Evolutionary conservation across 2,329 filamentous ascomycete genomes (phyloP).

Genomic region (Colletotrichum musicola): DNA sequence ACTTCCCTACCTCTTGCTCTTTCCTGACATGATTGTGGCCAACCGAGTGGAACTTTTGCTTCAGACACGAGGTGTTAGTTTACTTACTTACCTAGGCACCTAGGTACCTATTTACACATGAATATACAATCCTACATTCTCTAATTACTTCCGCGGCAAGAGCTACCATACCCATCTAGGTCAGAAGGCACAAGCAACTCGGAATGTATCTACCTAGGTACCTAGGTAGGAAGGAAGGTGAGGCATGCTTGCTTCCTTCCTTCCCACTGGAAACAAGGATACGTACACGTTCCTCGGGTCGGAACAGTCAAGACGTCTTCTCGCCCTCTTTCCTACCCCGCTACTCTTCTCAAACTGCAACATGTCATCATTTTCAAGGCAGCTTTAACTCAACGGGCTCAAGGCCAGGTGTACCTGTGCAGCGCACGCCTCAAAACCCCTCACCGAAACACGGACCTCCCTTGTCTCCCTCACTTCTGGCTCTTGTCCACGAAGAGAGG

Average conservation of each 20-base stretch:
- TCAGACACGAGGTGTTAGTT: neutral
- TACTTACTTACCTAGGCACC: too few relatives aligned
- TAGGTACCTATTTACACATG: too few relatives aligned
- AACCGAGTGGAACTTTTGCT: neutral
- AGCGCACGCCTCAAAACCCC: conserved; percentile 16
- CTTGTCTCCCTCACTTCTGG: neutral
- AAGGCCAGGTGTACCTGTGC: neutral
- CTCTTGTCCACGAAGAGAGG: neutral
- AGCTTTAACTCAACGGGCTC: neutral
- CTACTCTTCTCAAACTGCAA: conserved; percentile 10
- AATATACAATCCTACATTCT: too few relatives aligned
- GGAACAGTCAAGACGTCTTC: too few relatives aligned
- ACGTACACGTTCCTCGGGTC: too few relatives aligned
- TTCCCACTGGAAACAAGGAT: too few relatives aligned
- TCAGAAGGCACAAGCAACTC: too few relatives aligned
- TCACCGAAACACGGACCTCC: conserved; percentile 30
- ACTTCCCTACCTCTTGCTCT: neutral
- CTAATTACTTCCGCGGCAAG: too few relatives aligned
- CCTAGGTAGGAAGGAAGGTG: too few relatives aligned
- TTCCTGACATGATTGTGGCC: neutral
- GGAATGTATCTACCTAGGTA: too few relatives aligned
- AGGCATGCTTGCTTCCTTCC: too few relatives aligned
- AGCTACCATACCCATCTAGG: too few relatives aligned
- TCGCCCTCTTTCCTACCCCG: neutral
- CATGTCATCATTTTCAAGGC: neutral